Evolutionary conservation across 257 asterid genomes (phyloP).

Genomic region (Solanum appendiculatum): DNA sequence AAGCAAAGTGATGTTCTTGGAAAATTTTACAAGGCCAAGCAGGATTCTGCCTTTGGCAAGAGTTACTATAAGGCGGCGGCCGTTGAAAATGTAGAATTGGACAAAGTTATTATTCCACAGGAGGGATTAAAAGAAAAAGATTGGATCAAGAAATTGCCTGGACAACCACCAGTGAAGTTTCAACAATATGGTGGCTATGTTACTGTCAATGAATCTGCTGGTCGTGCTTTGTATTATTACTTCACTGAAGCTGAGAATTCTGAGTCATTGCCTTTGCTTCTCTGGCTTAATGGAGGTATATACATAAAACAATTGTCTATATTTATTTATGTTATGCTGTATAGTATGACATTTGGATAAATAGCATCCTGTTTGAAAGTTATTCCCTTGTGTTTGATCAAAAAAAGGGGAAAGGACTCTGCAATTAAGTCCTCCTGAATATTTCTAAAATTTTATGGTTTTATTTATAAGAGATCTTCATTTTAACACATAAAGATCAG

Average conservation of each 20-base stretch:
- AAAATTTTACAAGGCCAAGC: background rate
- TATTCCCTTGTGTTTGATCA: background rate
- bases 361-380: background rate
- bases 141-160: slow-evolving; percentile 30
- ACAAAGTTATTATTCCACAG: slow-evolving; percentile 8
- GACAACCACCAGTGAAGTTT: slow-evolving; percentile 38
- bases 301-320: background rate
- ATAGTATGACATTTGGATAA: background rate
- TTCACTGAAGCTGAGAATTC: slow-evolving; percentile 32
- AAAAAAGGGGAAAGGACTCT: background rate
- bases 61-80: background rate
- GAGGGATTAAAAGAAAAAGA: slow-evolving; percentile 30
- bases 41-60: background rate
- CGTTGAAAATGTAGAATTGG: background rate
- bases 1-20: background rate
- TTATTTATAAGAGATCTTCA: background rate
- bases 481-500: background rate
- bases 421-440: background rate
- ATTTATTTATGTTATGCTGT: background rate
- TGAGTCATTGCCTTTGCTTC: slow-evolving; percentile 23
- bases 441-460: background rate
- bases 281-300: slow-evolving; percentile 56
- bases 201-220: slow-evolving; percentile 26
- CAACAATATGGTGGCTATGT: slow-evolving; percentile 46
- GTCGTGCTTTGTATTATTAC: slow-evolving; percentile 39